These are phyloP conservation scores for Rhinocladiella similis DNA, from an alignment of 2,329 filamentous ascomycete species.

Conservation along the genomic window DNA sequence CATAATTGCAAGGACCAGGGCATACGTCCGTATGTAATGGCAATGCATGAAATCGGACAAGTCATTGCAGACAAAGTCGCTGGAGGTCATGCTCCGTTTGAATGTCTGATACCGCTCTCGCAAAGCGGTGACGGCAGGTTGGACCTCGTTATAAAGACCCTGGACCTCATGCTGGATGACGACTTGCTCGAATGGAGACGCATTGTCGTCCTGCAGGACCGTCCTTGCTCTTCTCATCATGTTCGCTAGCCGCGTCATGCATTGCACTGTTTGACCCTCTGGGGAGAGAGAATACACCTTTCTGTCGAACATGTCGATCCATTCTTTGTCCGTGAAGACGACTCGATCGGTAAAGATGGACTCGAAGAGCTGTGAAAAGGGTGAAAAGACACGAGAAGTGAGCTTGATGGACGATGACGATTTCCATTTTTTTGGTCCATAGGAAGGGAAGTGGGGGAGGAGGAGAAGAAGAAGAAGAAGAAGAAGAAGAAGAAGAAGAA, in stretches of 20 bases:
- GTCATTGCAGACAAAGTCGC: not conserved
- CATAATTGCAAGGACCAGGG: constrained; percentile 34
- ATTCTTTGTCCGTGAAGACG: constrained; percentile 14
- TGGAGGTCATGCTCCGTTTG: not conserved
- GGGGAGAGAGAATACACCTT: constrained; percentile 31
- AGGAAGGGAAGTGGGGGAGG: too few relatives aligned
- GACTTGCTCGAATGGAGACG: not conserved
- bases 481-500: too few relatives aligned
- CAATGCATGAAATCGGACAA: constrained; percentile 27
- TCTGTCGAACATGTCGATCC: constrained; percentile 25
- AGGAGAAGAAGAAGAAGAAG: too few relatives aligned
- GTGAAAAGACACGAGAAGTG: not conserved
- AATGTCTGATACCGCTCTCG: constrained; percentile 14
- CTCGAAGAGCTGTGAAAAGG: constrained; percentile 13
- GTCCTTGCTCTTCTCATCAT: constrained; percentile 32
- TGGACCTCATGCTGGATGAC: not conserved
- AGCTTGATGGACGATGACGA: too few relatives aligned
- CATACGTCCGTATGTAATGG: constrained; percentile 37
- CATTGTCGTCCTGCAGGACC: not conserved
- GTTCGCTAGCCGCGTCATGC: constrained; percentile 34
- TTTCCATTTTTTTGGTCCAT: too few relatives aligned
- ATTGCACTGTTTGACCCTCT: constrained; percentile 36
- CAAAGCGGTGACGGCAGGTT: not conserved
- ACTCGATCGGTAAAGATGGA: constrained; percentile 16
- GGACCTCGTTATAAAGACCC: constrained; percentile 2